phyloP scores from a whole-genome alignment of 129 eudicot species.

The Erigeron canadensis region DNA sequence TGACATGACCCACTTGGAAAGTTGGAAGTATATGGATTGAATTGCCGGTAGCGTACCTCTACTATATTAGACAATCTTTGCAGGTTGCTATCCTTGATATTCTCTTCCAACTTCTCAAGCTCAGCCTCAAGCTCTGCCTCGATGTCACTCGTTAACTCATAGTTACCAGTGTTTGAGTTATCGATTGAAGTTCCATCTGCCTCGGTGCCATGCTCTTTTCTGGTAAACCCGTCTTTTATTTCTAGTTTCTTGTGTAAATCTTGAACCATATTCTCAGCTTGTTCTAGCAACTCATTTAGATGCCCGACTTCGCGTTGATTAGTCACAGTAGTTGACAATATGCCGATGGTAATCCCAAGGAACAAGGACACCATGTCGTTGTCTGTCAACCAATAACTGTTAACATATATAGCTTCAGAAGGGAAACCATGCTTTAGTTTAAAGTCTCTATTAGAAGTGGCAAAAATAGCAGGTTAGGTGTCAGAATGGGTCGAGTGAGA shows the following conservation, averaged over 20 bases:
- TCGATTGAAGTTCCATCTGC: constrained; percentile 19
- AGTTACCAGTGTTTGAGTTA: constrained; percentile 30
- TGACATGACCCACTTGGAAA: not conserved
- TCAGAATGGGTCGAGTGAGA: not conserved
- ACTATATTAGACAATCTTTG: constrained; percentile 39
- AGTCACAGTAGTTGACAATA: constrained; percentile 35
- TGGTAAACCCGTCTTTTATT: constrained; percentile 53
- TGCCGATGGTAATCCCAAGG: constrained; percentile 60
- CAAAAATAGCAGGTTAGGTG: too few relatives aligned
- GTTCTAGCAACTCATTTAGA: constrained; percentile 54
- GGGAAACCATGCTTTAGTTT: not conserved
- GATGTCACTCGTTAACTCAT: constrained; percentile 49
- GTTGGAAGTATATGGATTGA: not conserved
- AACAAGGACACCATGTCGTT: constrained; percentile 44
- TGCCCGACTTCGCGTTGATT: constrained; percentile 46
- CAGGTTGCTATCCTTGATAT: constrained; percentile 33
- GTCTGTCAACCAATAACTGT: constrained; percentile 14
- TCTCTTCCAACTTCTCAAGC: constrained; percentile 69
- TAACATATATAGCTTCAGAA: not conserved
- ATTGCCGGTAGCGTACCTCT: constrained; percentile 43
- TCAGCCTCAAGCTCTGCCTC: constrained; percentile 92
- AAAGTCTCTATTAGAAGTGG: not conserved
- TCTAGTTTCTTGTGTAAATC: constrained; percentile 73
- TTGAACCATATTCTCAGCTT: constrained; percentile 59
- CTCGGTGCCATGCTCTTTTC: constrained; percentile 42